Evolutionary conservation across 495 filamentous ascomycete genomes (phyloP).

Genomic region (Astrothelium subdiscretum): DNA sequence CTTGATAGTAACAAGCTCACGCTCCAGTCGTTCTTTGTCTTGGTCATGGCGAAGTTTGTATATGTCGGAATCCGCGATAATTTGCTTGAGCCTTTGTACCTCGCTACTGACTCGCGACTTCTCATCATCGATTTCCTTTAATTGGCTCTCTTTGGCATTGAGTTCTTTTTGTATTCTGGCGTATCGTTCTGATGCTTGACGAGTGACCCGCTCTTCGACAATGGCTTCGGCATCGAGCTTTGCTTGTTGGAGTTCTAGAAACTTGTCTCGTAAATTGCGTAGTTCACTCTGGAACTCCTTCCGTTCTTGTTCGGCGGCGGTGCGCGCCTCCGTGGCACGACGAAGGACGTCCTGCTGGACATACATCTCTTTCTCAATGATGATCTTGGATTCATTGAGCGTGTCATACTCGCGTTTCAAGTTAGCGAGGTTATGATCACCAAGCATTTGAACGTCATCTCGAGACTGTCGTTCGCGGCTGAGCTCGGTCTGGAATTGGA

Average conservation of each 20-base stretch:
- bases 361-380: slow-evolving; percentile 96
- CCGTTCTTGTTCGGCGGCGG: slow-evolving; percentile 69
- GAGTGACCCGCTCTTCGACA: slow-evolving; percentile 67
- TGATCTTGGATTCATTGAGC: slow-evolving; percentile 93
- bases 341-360: slow-evolving; percentile 91
- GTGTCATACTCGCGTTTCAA: slow-evolving; percentile 74
- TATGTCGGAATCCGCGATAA: slow-evolving; percentile 77
- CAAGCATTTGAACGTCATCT: slow-evolving; percentile 85
- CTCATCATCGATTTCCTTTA: slow-evolving; percentile 66
- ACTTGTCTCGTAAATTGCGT: slow-evolving; percentile 67
- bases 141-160: slow-evolving; percentile 54
- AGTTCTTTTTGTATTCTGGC: slow-evolving; percentile 66
- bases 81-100: slow-evolving; percentile 67
- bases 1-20: slow-evolving; percentile 85
- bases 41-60: slow-evolving; percentile 83
- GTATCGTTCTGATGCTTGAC: slow-evolving; percentile 72
- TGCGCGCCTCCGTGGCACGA: slow-evolving; percentile 69
- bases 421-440: slow-evolving; percentile 73
- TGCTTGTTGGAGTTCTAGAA: slow-evolving; percentile 71
- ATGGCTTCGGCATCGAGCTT: slow-evolving; percentile 69
- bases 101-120: slow-evolving; percentile 59
- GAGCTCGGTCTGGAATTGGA: slow-evolving; percentile 74
- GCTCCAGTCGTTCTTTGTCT: slow-evolving; percentile 82
- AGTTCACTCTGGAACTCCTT: slow-evolving; percentile 83
- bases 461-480: slow-evolving; percentile 90